Base-by-base conservation (phyloP, 164 flowering plant genomes). In the Kingdonia uniflora region DNA sequence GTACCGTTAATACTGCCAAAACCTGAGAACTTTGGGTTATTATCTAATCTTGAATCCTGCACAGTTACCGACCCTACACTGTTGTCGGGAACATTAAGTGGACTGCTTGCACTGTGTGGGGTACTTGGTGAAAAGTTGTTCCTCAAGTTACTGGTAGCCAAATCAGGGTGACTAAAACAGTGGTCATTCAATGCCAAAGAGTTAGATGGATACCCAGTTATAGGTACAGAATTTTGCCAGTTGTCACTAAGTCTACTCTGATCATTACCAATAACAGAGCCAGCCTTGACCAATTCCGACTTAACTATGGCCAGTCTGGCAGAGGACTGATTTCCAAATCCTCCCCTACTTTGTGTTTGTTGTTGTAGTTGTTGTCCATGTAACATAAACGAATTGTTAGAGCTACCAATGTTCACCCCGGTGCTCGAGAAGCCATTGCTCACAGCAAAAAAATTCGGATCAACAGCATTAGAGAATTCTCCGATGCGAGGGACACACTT, bases 161-260 rank as follows among this genome's bases (percentile, higher is more conserved):
- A 38, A 50, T 58, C 54, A 49, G 62, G 42, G 55, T 60, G 61
- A 54, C 60, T 66, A 33, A 58, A 71, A 48, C 47, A 42, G 56
- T 22, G 41, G 49, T 60, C 71, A 60, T 57, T 54, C n/a, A 58
- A 25, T 17, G 70, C 54, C 59, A 71, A 52, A 37, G 77, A 49
- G 60, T 64, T 66, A 49, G 76, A 45, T 29, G 70, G 58, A 67
- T 55, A 48, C 14, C 63, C 71, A 42, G 62, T 64, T 46, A 75
- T 60, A 39, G 66, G 74, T 47, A 60, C 70, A 48, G 71, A 71
- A 64, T 38, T 69, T 43, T 76, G 75, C 94, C 82, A 80, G 43
- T 59, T 68, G 21, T 70, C 68, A 39, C 46, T 65, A 43, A 71
- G 63, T 66, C 78, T 71, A 23, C 49, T 61, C 50, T 35, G 74